phyloP scores from a whole-genome alignment of 495 filamentous ascomycete genomes.

The Neurospora sp. region DNA sequence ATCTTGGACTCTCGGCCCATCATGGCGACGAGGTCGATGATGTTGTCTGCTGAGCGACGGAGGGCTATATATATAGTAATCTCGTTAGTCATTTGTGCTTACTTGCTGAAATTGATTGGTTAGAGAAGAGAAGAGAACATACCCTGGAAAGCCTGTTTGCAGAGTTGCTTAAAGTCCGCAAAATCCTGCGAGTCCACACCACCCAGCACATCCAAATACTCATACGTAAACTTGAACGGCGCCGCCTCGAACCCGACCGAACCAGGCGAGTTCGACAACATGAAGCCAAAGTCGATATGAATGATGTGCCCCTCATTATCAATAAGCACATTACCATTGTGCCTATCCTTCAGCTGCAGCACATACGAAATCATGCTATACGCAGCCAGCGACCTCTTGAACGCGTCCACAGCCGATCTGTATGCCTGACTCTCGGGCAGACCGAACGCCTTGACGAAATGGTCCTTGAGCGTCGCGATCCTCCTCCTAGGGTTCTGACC shows the following conservation, averaged over 20 bases:
- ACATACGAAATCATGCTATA: conserved; percentile 71
- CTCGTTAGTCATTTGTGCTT: neutral
- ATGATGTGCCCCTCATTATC: conserved; percentile 72
- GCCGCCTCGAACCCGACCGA: conserved; percentile 69
- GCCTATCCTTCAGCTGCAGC: conserved; percentile 68
- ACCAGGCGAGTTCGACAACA: conserved; percentile 70
- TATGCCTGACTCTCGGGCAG: conserved; percentile 50
- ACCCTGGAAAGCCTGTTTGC: conserved; percentile 68
- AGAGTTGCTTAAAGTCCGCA: conserved; percentile 56
- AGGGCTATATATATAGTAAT: conserved; percentile 35
- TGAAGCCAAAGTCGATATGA: conserved; percentile 77
- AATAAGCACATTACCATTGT: conserved; percentile 71
- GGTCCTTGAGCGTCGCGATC: conserved; percentile 64
- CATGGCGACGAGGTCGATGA: conserved; percentile 62
- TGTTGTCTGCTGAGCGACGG: conserved; percentile 57
- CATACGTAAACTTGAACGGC: conserved; percentile 68
- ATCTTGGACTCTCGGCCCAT: conserved; percentile 69
- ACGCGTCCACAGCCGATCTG: conserved; percentile 54
- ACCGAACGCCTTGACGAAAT: conserved; percentile 67
- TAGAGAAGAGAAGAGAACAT: conserved; percentile 7
- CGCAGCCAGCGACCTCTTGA: conserved; percentile 58
- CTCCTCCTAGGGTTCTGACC: conserved; percentile 55
- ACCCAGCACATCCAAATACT: conserved; percentile 67
- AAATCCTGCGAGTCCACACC: conserved; percentile 51
- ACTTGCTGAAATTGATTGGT: neutral